Base-by-base conservation (phyloP, 768 basidiomycete genomes). In the Collybiopsis confluens region DNA sequence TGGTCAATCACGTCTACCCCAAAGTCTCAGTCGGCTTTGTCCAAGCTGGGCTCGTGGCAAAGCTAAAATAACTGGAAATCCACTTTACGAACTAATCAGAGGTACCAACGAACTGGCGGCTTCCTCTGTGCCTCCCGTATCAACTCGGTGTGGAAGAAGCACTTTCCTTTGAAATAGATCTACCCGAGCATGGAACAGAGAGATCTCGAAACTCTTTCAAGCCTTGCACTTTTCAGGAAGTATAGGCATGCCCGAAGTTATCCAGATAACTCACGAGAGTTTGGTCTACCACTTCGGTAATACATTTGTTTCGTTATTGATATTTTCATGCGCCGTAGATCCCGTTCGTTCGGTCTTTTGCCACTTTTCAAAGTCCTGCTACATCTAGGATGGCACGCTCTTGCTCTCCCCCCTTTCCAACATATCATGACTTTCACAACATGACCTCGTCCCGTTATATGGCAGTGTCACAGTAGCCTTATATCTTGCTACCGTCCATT, bases 131-230 rank as follows among this genome's bases (percentile, higher is more conserved):
- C 50, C 13, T 30, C 16, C n/a, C 50, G 38, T 51, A 51, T 21
- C 24, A 41, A 15, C 11, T 18, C n/a, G 55, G n/a, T 46, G 61
- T 0, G 65, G 64, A 71, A 35, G 72, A 74, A 52, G 57, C 67
- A 20, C 71, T 70, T 11, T 54, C 59, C 1, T 44, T 76, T 3
- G 18, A n/a, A 28, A 0, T 44, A 64, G 18, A 58, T 76, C 0
- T 80, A 71, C 35, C 67, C 3, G 59, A 61, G 35, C 58, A 65
- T 8, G 68, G 64, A 2, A 2, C 37, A 10, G 68, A 66, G 20
- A 45, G 46, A 26, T 21, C 41, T 1, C 21, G 56, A 0, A 63
- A 66, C 47, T 6, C 36, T 0, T 66, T 65, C 35, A 6, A 18
- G 16, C 58, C 56, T 44, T 61, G 58, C 46, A 42, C 41, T 28